Conservation (phyloP, 192 early-diverging fungal species). For the Backusella tuberculispora region DNA sequence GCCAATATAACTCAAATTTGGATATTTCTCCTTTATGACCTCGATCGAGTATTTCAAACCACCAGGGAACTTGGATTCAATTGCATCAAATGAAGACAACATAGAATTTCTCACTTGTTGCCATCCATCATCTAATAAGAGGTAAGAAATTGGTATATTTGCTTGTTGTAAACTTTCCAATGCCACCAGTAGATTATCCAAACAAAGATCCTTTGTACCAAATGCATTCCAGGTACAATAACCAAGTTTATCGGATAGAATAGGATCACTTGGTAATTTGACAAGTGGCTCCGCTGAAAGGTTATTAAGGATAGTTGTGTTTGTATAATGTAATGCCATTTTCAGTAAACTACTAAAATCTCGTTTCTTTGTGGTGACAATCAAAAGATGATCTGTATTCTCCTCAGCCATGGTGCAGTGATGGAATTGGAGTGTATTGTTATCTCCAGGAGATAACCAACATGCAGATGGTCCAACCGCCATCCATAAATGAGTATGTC, state of each 20-base stretch:
- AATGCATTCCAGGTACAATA: conserved; percentile 36
- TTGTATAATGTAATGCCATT: neutral
- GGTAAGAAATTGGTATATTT: conserved; percentile 32
- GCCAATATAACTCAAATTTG: conserved; percentile 49
- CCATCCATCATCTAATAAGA: conserved; percentile 63
- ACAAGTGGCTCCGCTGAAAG: neutral
- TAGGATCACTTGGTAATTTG: neutral
- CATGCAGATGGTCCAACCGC: neutral
- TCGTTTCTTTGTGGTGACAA: neutral
- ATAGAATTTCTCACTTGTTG: conserved; percentile 35
- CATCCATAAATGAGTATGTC: conserved; percentile 18
- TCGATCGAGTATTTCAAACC: conserved; percentile 43
- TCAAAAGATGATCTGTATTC: neutral
- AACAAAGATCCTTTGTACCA: neutral
- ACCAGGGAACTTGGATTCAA: conserved; percentile 44
- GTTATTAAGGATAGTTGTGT: neutral
- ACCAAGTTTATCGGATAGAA: conserved; percentile 2
- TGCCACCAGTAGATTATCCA: conserved; percentile 10
- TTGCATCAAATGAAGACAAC: conserved; percentile 42
- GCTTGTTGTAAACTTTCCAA: conserved; percentile 18
- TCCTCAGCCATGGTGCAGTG: neutral
- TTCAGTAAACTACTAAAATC: neutral
- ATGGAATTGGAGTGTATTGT: conserved; percentile 1
- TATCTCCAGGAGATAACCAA: neutral
- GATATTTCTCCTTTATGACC: conserved; percentile 21